Evolutionary conservation across 1,139 yeast species (phyloP).

Genomic region (Kodamaea anthophila): DNA sequence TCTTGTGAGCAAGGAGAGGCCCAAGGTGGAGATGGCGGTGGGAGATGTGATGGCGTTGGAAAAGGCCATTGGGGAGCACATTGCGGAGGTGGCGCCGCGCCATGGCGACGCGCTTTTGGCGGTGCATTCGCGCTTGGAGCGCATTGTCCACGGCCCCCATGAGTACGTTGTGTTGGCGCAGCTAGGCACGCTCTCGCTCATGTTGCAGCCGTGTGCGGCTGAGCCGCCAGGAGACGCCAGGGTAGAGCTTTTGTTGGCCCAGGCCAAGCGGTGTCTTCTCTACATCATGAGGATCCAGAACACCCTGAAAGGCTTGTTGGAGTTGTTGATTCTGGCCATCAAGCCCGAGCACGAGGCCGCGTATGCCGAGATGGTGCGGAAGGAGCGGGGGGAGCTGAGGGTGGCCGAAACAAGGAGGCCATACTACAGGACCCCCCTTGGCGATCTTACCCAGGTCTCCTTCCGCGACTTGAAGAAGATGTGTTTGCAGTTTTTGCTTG

Average conservation of each 20-base stretch:
- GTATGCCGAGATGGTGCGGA: slow-evolving; percentile 49
- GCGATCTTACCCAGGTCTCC: slow-evolving; percentile 48
- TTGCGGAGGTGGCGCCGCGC: slow-evolving; percentile 45
- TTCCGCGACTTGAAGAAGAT: slow-evolving; percentile 75
- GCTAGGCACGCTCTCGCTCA: slow-evolving; percentile 32
- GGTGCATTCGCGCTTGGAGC: slow-evolving; percentile 31
- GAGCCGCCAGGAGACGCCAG: slow-evolving; percentile 42
- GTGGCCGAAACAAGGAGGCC: slow-evolving; percentile 26
- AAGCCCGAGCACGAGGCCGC: slow-evolving; percentile 58
- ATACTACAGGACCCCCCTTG: slow-evolving; percentile 39
- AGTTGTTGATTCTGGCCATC: slow-evolving; percentile 68
- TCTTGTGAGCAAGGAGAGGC: slow-evolving; percentile 60
- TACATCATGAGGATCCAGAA: slow-evolving; percentile 80
- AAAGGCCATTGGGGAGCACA: slow-evolving; percentile 48
- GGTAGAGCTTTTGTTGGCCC: slow-evolving; percentile 56
- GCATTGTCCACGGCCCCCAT: slow-evolving; percentile 30
- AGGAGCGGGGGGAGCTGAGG: slow-evolving; percentile 35
- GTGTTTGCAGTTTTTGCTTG: slow-evolving; percentile 70
- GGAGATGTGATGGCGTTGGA: slow-evolving; percentile 61
- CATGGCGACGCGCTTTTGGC: slow-evolving; percentile 52
- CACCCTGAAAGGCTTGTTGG: slow-evolving; percentile 59
- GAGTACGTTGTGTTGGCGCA: slow-evolving; percentile 40
- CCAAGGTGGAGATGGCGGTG: slow-evolving; percentile 56
- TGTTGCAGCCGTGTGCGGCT: slow-evolving; percentile 46
- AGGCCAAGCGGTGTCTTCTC: slow-evolving; percentile 73